phyloP scores from a whole-genome alignment of 2,329 filamentous ascomycete species.

The Aspergillus aculeatinus region DNA sequence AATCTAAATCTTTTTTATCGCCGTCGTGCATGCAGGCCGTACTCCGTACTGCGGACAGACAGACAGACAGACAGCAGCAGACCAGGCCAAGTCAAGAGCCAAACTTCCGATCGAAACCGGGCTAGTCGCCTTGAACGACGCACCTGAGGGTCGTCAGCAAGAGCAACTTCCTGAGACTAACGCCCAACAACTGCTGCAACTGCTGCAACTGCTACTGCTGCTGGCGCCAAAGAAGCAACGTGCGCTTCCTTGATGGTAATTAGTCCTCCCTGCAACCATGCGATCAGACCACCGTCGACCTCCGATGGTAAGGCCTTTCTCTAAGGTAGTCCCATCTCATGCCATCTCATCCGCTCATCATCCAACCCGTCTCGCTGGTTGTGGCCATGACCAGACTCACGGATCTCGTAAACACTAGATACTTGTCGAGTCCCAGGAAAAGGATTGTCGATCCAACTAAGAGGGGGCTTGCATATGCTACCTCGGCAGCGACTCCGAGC shows the following conservation, averaged over 20 bases:
- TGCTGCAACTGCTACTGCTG: too few relatives aligned
- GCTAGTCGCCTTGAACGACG: not conserved
- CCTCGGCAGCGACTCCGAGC: conserved; percentile 22
- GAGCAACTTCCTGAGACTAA: not conserved
- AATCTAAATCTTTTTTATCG: not conserved
- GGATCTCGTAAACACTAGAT: not conserved
- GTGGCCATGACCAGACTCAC: conserved; percentile 2
- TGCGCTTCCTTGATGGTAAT: conserved; percentile 1
- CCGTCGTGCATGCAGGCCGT: not conserved
- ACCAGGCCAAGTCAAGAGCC: not conserved
- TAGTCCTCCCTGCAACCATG: not conserved
- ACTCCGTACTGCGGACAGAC: not conserved
- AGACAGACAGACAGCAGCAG: too few relatives aligned
- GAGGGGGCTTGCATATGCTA: conserved; percentile 23
- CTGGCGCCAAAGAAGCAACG: conserved; percentile 17
- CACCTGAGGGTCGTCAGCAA: not conserved
- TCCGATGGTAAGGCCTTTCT: conserved; percentile 6
- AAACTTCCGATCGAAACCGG: not conserved
- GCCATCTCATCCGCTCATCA: not conserved
- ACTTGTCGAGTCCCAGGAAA: conserved; percentile 2
- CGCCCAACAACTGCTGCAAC: not conserved
- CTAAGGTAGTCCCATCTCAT: not conserved
- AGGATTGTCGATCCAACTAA: conserved; percentile 21
- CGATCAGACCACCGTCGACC: conserved; percentile 3
- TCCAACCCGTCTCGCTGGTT: conserved; percentile 1